Evolutionary conservation across 2,329 filamentous ascomycete genomes (phyloP).

Genomic region (Neonectria ditissima): DNA sequence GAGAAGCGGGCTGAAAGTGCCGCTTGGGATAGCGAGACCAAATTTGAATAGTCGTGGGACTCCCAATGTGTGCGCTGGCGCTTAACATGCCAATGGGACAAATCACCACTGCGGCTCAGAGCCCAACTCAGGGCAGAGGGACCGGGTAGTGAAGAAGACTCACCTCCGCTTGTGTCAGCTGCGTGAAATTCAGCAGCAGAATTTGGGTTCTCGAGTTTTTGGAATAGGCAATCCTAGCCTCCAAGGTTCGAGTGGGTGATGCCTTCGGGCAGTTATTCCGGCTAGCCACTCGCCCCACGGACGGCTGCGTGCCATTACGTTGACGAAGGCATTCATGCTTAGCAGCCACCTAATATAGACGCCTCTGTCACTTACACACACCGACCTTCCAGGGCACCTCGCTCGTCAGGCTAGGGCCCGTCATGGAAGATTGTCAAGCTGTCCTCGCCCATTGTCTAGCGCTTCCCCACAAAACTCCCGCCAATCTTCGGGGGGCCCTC

Average conservation of each 20-base stretch:
- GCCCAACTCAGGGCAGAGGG: neutral
- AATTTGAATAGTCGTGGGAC: slow-evolving; percentile 1
- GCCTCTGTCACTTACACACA: slow-evolving; percentile 1
- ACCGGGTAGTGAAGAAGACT: neutral
- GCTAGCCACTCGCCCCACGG: slow-evolving; percentile 1
- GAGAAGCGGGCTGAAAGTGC: neutral
- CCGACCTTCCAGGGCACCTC: slow-evolving; percentile 17
- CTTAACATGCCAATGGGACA: slow-evolving; percentile 1
- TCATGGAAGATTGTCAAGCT: neutral
- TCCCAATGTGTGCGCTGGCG: slow-evolving; percentile 7
- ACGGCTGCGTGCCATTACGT: neutral
- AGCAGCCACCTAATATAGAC: slow-evolving; percentile 6
- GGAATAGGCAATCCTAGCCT: neutral
- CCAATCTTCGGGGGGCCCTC: slow-evolving; percentile 20
- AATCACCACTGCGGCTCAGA: slow-evolving; percentile 7
- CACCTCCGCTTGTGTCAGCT: neutral
- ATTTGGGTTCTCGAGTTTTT: neutral
- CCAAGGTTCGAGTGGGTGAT: neutral
- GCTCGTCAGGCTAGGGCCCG: neutral
- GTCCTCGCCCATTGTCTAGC: slow-evolving; percentile 7
- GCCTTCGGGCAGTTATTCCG: neutral
- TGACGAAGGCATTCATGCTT: slow-evolving; percentile 9
- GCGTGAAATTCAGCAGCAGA: slow-evolving; percentile 3
- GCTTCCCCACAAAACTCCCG: slow-evolving; percentile 35
- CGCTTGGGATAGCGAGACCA: neutral